Evolutionary conservation across 1,284 basidiomycete genomes (phyloP), one percentile per base, ranked within the genome.

Genomic region (Trametes pubescens): DNA sequence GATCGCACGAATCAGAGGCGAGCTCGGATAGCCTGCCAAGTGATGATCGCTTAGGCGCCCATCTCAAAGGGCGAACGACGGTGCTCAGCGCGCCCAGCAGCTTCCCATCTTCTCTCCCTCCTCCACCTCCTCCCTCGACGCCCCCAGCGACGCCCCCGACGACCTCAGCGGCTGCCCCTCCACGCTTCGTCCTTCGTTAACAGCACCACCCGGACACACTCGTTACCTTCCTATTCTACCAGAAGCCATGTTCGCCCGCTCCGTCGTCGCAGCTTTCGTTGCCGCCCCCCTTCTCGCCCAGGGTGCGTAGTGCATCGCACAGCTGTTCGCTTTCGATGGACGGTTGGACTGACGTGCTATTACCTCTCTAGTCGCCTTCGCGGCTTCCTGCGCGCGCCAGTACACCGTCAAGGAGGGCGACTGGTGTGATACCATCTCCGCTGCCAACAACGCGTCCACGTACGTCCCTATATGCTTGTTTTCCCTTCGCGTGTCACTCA

Each of bases 381-480:
- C 82, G 16, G 74, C 78, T 54, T 72, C 75, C n/a, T 92, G 91
- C 76, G 74, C 80, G 18, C 86, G 90, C 63, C 72, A 71, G 9
- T 91, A 92, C 79, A 86, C 82, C 62, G 81, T 91, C 55, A 70
- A 84, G 68, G 71, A 71, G 1, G 86, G 86, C 58, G 91, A 92
- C 71, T 83, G 80, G 59, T 93, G 90, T 72, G 89, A 92, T 78
- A 72, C 73, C 67, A 92, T 92, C 74, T 91, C 89, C 62, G 83
- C 84, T 40, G 81, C 83, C 21, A 74, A 90, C 49, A 82, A 85
- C 57, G 88, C 84, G 62, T 91, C 91, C 32, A 91, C 90, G 85
- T 90, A 71, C 56, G 82, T 77, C 14, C 65, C 22, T 32, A 37
- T 32, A 47, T 40, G 21, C 21, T n/a, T 44, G 14, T 4, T 8